phyloP scores from a whole-genome alignment of 306 rosid species.

The Quercus agrifolia region DNA sequence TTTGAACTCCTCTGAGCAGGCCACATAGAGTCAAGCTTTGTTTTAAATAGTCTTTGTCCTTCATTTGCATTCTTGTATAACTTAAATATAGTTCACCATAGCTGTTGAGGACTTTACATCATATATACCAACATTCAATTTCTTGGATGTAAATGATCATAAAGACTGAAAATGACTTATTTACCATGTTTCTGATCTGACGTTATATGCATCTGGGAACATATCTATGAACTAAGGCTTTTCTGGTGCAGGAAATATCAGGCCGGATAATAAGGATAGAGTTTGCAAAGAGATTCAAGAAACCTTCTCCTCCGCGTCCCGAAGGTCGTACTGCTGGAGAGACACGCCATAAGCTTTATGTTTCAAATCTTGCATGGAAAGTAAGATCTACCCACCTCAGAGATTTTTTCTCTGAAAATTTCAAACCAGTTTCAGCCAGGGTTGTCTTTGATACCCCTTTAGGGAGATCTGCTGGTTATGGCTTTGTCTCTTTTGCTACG shows the following conservation, averaged over 20 bases:
- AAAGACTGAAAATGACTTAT: not conserved
- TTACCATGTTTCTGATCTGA: slow-evolving; percentile 7
- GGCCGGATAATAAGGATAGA: slow-evolving; percentile 68
- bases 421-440: slow-evolving; percentile 76
- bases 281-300: slow-evolving; percentile 67
- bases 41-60: not conserved
- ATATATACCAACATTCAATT: not conserved
- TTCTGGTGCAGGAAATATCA: slow-evolving; percentile 56
- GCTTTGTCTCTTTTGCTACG: slow-evolving; percentile 72
- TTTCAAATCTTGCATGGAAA: slow-evolving; percentile 80
- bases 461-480: slow-evolving; percentile 78
- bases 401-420: slow-evolving; percentile 58
- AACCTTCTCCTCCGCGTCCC: slow-evolving; percentile 60
- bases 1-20: not conserved
- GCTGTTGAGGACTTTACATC: not conserved
- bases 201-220: slow-evolving; percentile 5
- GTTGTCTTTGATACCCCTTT: slow-evolving; percentile 68
- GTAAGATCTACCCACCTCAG: slow-evolving; percentile 73
- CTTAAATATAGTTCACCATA: not conserved
- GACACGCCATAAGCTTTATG: slow-evolving; percentile 60
- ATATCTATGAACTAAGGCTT: slow-evolving; percentile 19
- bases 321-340: slow-evolving; percentile 45
- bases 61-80: too few relatives aligned
- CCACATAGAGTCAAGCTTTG: not conserved
- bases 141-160: not conserved